phyloP scores from a whole-genome alignment of 2,329 filamentous ascomycete species.

The Hymenoscyphus scutula region DNA sequence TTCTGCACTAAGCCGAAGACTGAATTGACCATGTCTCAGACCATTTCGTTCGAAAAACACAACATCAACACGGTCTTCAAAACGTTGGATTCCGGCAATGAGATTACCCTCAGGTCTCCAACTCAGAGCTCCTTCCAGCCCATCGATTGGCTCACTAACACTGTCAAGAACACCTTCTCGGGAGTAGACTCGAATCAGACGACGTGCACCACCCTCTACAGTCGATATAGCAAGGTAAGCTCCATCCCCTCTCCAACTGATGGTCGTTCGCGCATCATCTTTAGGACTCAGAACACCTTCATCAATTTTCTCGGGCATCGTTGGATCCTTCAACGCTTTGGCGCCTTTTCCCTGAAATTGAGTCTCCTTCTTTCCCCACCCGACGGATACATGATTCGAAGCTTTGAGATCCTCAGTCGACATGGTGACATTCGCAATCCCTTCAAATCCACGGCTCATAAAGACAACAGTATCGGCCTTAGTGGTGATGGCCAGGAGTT shows the following conservation, averaged over 20 bases:
- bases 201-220: slow-evolving; percentile 64
- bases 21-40: slow-evolving; percentile 92
- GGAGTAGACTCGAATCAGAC: slow-evolving; percentile 85
- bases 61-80: slow-evolving; percentile 69
- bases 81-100: slow-evolving; percentile 78
- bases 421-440: slow-evolving; percentile 72
- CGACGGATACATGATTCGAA: slow-evolving; percentile 94
- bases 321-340: slow-evolving; percentile 83
- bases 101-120: slow-evolving; percentile 92
- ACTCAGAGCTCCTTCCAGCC: slow-evolving; percentile 80
- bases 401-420: slow-evolving; percentile 73
- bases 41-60: slow-evolving; percentile 97
- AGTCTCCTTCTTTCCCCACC: slow-evolving; percentile 97
- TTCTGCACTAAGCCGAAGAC: slow-evolving; percentile 64
- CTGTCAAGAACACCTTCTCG: slow-evolving; percentile 88
- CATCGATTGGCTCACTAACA: slow-evolving; percentile 91
- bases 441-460: slow-evolving; percentile 91
- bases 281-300: slow-evolving; percentile 70
- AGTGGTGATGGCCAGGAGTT: slow-evolving; percentile 81
- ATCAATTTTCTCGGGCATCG: slow-evolving; percentile 89
- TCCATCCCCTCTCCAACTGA: slow-evolving; percentile 94
- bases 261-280: slow-evolving; percentile 70
- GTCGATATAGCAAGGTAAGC: slow-evolving; percentile 85
- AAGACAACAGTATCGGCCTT: slow-evolving; percentile 76
- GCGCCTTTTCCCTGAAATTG: slow-evolving; percentile 94